Evolutionary conservation across 179 eudicot species (phyloP).

Genomic region (Actinidia polygama): DNA sequence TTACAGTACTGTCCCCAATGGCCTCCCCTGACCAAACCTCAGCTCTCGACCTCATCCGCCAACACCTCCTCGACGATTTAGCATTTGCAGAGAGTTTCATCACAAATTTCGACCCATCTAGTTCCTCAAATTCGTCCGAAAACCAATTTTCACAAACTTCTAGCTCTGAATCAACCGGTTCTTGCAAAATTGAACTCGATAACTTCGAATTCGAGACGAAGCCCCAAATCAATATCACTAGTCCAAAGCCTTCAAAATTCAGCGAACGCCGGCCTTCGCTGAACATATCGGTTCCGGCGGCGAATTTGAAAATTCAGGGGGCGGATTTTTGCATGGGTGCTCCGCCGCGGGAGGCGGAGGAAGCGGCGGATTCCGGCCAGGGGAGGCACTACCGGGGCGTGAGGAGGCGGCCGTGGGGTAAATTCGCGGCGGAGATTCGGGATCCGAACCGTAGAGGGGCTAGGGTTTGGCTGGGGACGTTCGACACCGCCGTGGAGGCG

Average conservation of each 20-base stretch:
- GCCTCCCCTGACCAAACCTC: constrained; percentile 8
- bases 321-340: not conserved
- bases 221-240: not conserved
- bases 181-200: not conserved
- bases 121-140: not conserved
- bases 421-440: constrained; percentile 35
- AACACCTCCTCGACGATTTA: constrained; percentile 15
- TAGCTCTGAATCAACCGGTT: not conserved
- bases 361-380: not conserved
- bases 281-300: constrained; percentile 13
- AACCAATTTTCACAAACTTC: not conserved
- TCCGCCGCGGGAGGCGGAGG: not conserved
- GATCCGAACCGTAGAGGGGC: constrained; percentile 31
- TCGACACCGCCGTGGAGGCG: constrained; percentile 31
- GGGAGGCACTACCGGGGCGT: constrained; percentile 29
- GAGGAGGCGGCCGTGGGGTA: constrained; percentile 34
- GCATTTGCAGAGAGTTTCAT: not conserved
- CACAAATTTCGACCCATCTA: not conserved
- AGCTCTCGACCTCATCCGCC: constrained; percentile 15
- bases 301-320: not conserved
- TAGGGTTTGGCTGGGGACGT: constrained; percentile 35
- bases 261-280: constrained; percentile 11
- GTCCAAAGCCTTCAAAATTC: not conserved
- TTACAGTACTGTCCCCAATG: not conserved
- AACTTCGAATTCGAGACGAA: constrained; percentile 9